Evolutionary conservation across 2,329 filamentous ascomycete species (phyloP).

Genomic region (Penicillium sp.): DNA sequence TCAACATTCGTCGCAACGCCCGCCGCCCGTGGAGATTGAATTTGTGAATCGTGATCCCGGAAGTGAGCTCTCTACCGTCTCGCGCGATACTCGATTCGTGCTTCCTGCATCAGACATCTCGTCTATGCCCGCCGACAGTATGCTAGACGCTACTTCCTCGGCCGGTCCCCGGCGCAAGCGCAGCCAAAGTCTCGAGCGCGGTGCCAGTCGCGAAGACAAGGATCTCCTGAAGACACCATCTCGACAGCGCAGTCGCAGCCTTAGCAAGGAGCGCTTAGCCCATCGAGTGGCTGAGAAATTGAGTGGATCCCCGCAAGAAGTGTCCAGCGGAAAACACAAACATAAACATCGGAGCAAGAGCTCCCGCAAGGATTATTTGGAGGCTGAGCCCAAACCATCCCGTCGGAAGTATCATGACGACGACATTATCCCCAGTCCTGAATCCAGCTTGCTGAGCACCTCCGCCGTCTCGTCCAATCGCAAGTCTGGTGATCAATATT

Average conservation of each 20-base stretch:
- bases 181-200: conserved; percentile 58
- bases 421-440: conserved; percentile 60
- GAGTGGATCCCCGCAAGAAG: conserved; percentile 56
- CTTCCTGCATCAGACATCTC: conserved; percentile 84
- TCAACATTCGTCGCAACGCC: conserved; percentile 68
- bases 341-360: conserved; percentile 48
- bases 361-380: conserved; percentile 53
- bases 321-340: conserved; percentile 51
- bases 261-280: conserved; percentile 70
- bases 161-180: conserved; percentile 54
- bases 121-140: conserved; percentile 74
- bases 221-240: conserved; percentile 65
- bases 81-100: conserved; percentile 68
- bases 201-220: conserved; percentile 40
- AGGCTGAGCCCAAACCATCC: conserved; percentile 53
- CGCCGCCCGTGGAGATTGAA: conserved; percentile 89
- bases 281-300: conserved; percentile 74
- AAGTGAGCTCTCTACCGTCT: conserved; percentile 68
- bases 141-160: conserved; percentile 63
- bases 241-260: conserved; percentile 65
- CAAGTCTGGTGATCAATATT: conserved; percentile 63
- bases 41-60: conserved; percentile 70
- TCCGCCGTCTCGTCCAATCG: conserved; percentile 62
- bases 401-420: conserved; percentile 60
- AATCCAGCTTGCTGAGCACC: conserved; percentile 66